Evolutionary conservation across 257 asterid genomes (phyloP).

Genomic region (Fraxinus americana): DNA sequence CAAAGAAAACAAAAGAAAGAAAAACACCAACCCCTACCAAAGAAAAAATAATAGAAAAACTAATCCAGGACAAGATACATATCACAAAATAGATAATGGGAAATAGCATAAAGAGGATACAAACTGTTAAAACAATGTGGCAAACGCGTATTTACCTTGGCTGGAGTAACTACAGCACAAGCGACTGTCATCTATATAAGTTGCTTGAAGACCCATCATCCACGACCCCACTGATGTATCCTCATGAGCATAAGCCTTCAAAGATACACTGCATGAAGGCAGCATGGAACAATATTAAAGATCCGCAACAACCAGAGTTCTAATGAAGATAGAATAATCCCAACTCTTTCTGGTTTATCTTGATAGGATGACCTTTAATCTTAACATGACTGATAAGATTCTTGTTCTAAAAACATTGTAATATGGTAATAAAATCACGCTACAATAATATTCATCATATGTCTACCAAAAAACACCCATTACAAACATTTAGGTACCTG

Average conservation of each 20-base stretch:
- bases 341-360: not conserved
- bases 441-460: not conserved
- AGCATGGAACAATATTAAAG: not conserved
- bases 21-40: not conserved
- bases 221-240: slow-evolving; percentile 88
- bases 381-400: not conserved
- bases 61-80: not conserved
- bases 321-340: not conserved
- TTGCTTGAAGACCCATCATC: slow-evolving; percentile 91
- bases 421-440: not conserved
- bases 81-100: not conserved
- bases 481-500: not conserved
- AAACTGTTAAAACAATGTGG: not conserved
- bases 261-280: slow-evolving; percentile 64
- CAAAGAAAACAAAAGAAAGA: not conserved
- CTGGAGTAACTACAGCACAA: slow-evolving; percentile 69
- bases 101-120: not conserved
- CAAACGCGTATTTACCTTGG: slow-evolving; percentile 55
- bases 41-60: not conserved
- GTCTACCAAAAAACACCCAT: not conserved
- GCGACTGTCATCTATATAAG: slow-evolving; percentile 79
- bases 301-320: not conserved
- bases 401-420: not conserved
- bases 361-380: not conserved
- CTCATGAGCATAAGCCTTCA: slow-evolving; percentile 81